These are phyloP conservation scores for Penicillium glabrum DNA, from an alignment of 2,329 filamentous ascomycete genomes.

Conservation along the genomic window DNA sequence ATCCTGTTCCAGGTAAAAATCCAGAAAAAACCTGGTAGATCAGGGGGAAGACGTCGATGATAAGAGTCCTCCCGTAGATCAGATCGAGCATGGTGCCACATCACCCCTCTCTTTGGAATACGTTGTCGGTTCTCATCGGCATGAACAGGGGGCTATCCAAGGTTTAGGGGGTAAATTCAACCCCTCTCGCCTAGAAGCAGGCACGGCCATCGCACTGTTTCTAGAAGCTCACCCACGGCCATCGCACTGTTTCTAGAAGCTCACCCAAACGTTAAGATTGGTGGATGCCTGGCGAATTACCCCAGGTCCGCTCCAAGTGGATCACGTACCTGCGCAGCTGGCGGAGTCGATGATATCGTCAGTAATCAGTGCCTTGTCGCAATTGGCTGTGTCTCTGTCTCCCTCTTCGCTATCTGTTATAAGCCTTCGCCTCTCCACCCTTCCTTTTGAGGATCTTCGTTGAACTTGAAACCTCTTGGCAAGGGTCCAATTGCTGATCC, in stretches of 20 bases:
- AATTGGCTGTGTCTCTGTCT: slow-evolving; percentile 18
- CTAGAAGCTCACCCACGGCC: slow-evolving; percentile 23
- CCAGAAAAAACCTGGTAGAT: background rate
- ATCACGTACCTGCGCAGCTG: slow-evolving; percentile 26
- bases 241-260: slow-evolving; percentile 25
- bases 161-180: slow-evolving; percentile 5
- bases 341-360: slow-evolving; percentile 25
- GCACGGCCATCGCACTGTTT: slow-evolving; percentile 19
- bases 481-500: slow-evolving; percentile 20
- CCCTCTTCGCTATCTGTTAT: slow-evolving; percentile 21
- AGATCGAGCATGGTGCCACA: slow-evolving; percentile 10
- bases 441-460: slow-evolving; percentile 20
- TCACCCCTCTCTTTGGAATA: slow-evolving; percentile 4
- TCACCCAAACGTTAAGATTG: slow-evolving; percentile 16
- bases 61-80: background rate
- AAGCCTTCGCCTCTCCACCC: slow-evolving; percentile 23
- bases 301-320: slow-evolving; percentile 30
- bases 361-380: slow-evolving; percentile 24
- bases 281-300: slow-evolving; percentile 24
- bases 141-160: background rate
- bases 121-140: slow-evolving; percentile 23
- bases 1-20: background rate
- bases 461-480: slow-evolving; percentile 15
- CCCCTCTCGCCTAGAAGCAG: slow-evolving; percentile 13
- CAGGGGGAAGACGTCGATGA: background rate